These are phyloP conservation scores for Sechiopsis laciniata DNA, from an alignment of 306 rosid species.

Conservation along the genomic window DNA sequence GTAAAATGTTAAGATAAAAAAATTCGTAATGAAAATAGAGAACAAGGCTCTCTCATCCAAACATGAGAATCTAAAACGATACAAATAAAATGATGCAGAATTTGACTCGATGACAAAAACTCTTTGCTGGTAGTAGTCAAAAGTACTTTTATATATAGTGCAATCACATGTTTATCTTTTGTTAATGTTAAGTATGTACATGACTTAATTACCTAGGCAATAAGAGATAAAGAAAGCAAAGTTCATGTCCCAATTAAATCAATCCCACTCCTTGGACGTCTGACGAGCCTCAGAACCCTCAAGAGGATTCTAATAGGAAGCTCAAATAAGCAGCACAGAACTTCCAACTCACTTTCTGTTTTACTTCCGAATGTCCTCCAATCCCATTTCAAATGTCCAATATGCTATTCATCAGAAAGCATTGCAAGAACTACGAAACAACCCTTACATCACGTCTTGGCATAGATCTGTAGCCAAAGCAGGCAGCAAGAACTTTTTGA, in stretches of 20 bases:
- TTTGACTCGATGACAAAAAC: neutral
- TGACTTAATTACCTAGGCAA: constrained; percentile 17
- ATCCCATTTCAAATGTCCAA: neutral
- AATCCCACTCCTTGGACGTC: constrained; percentile 32
- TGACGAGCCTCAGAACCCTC: constrained; percentile 44
- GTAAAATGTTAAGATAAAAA: neutral
- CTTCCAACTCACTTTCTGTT: constrained; percentile 20
- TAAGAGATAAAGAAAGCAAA: constrained; percentile 39
- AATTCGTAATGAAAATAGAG: neutral
- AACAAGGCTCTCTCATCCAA: neutral
- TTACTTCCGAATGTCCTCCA: constrained; percentile 12
- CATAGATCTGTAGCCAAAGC: neutral
- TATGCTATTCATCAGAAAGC: neutral
- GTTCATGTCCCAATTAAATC: constrained; percentile 37
- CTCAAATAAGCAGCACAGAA: constrained; percentile 36
- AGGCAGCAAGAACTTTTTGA: neutral
- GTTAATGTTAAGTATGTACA: constrained; percentile 1
- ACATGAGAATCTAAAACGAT: neutral
- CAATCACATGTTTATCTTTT: neutral
- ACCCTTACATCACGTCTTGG: neutral
- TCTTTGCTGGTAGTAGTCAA: neutral
- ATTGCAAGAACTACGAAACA: neutral
- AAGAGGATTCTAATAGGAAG: constrained; percentile 38
- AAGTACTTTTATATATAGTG: neutral
- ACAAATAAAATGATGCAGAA: neutral